A percentile compares a stretch with the other conserved stretches of the same genome.
Evolutionary conservation across 257 asterid genomes (phyloP).

Genomic region (Cinchona pubescens): DNA sequence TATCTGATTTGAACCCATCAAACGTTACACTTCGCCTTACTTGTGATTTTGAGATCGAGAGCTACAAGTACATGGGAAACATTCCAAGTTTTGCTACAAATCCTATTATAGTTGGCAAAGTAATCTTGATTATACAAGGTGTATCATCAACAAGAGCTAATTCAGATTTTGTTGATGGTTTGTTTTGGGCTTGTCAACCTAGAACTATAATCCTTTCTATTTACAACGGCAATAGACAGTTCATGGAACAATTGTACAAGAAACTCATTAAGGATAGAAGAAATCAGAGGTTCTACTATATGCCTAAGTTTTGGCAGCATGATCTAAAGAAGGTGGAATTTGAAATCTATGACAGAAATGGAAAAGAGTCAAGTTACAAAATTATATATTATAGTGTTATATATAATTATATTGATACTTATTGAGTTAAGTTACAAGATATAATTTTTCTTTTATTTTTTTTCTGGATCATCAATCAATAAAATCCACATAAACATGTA

Average conservation of each 20-base stretch:
- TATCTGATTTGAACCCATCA: neutral
- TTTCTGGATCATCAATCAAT: too few species aligned
- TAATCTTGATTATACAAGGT: too few species aligned
- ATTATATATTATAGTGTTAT: too few species aligned
- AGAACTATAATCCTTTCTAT: neutral
- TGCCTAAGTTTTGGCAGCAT: neutral
- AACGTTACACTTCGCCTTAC: neutral
- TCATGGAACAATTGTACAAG: neutral
- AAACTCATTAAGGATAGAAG: constrained; percentile 16
- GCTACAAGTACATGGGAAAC: neutral
- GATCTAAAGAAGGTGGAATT: neutral
- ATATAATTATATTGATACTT: too few species aligned
- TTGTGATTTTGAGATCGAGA: too few species aligned
- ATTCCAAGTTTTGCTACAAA: neutral
- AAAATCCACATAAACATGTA: too few species aligned
- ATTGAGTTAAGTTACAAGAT: too few species aligned
- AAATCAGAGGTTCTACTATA: neutral
- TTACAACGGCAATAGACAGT: neutral
- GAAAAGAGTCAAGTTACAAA: too few species aligned
- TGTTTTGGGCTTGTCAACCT: neutral
- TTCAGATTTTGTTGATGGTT: neutral
- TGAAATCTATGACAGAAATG: neutral
- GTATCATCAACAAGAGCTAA: too few species aligned
- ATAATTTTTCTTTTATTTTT: too few species aligned
- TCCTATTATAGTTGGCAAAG: neutral